Base-by-base conservation (phyloP, 2,329 filamentous ascomycete genomes). In the Venturia nashicola region DNA sequence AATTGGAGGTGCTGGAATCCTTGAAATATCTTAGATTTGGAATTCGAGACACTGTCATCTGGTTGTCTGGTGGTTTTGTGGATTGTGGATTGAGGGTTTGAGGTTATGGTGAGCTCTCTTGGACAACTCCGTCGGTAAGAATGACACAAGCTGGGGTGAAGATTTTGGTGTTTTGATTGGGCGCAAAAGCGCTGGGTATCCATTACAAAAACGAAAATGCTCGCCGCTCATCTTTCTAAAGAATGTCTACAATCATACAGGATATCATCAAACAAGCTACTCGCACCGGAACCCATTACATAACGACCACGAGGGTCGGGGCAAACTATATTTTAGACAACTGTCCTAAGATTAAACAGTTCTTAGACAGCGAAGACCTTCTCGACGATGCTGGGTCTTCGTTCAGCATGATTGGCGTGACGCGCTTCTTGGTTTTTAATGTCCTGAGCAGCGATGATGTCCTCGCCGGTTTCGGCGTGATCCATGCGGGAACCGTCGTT, bases 401-500 rank as follows among this genome's bases (percentile, higher is more conserved):
- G 64, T 46, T 67, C 66, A 20, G 66, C 61, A 64, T 65, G 65
- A 44, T 66, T 68, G 39, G 67, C 68, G 44, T 65, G 62, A 8
- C 68, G 65, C 65, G 65, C 59, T 43, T 65, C 66, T 23, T 69
- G 61, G 62, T 71, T 70, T 66, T 71, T 72, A 44, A 68, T 70
- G 65, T 75, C 72, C 18, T 73, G 67, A 8, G 71, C 72, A 0
- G 70, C 73, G 62, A 75, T 71, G 62, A 74, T 86, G 60, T 84
- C 83, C 71, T 87, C 85, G 59, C 86, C 85, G n/a, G 79, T 80
- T 40, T 77, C 74, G 16, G 75, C 72, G 59, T 70, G 68, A 16
- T 75, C 74, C 36, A 76, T 68, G 44, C 75, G 68, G 5, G 73
- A 72, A n/a, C 65, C 67, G 34, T 68, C 71, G 9, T 72, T 68